Evolutionary conservation across 129 eudicot genomes (phyloP).

Genomic region (Erigeron canadensis): DNA sequence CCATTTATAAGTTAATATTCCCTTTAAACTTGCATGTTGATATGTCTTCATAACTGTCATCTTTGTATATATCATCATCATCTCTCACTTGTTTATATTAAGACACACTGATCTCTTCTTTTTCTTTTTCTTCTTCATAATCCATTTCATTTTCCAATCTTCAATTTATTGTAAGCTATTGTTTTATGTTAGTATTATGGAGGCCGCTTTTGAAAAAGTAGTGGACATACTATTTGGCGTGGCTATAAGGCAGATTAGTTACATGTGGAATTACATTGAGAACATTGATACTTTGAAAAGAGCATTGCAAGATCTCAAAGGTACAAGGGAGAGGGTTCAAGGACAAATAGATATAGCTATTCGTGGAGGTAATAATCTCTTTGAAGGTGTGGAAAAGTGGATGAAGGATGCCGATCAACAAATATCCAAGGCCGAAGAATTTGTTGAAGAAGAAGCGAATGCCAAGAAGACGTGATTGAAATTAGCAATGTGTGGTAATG

Average conservation of each 20-base stretch:
- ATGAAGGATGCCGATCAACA: background rate
- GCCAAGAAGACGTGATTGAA: slow-evolving; percentile 11
- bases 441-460: background rate
- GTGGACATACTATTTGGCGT: background rate
- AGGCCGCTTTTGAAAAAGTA: background rate
- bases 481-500: background rate
- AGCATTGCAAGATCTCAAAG: background rate
- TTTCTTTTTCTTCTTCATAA: too few species aligned
- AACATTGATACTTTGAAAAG: background rate
- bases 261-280: background rate
- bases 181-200: too few species aligned
- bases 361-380: background rate
- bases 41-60: too few species aligned
- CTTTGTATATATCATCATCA: too few species aligned
- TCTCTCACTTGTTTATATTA: too few species aligned
- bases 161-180: too few species aligned
- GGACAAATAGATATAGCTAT: background rate
- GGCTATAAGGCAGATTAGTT: background rate
- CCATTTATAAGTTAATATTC: too few species aligned
- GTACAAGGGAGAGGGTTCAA: background rate
- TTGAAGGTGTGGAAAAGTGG: background rate
- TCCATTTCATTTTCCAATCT: too few species aligned
- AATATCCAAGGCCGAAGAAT: background rate
- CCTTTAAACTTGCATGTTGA: too few species aligned
- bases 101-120: too few species aligned